phyloP scores from a whole-genome alignment of 2,329 filamentous ascomycete genomes.

The Trichoderma oligosporum region DNA sequence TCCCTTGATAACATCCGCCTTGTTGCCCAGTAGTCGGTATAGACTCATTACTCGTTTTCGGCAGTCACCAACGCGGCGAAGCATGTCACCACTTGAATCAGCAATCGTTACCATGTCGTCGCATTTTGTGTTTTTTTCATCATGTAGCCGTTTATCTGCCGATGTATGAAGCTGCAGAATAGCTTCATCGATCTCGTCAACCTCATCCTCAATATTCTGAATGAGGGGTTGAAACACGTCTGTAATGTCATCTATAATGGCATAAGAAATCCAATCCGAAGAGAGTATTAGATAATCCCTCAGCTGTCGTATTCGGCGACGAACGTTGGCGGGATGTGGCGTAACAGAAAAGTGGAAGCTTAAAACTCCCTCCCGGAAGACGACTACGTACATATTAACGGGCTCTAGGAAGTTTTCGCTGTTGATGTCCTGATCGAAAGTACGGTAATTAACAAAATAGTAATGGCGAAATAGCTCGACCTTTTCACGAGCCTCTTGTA shows the following conservation, averaged over 20 bases:
- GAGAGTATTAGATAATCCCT: conserved; percentile 90
- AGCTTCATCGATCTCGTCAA: conserved; percentile 92
- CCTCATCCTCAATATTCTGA: conserved; percentile 88
- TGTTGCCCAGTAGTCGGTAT: conserved; percentile 89
- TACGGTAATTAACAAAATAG: conserved; percentile 98
- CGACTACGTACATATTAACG: conserved; percentile 95
- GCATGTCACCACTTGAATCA: conserved; percentile 70
- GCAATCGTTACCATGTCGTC: conserved; percentile 43
- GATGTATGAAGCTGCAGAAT: conserved; percentile 78
- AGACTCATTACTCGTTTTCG: conserved; percentile 97
- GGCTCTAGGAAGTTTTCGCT: conserved; percentile 90
- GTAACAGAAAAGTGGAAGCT: conserved; percentile 98
- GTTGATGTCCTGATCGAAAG: conserved; percentile 89
- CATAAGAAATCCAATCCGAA: conserved; percentile 97
- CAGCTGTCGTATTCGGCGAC: conserved; percentile 85
- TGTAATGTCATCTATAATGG: conserved; percentile 96
- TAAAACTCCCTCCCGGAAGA: conserved; percentile 91
- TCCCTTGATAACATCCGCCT: conserved; percentile 98
- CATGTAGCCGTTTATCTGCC: conserved; percentile 40
- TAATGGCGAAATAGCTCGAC: conserved; percentile 96
- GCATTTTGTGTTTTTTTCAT: conserved; percentile 43
- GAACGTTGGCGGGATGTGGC: conserved; percentile 93
- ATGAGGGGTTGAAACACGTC: conserved; percentile 94
- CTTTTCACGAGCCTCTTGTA: conserved; percentile 96
- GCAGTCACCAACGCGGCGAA: conserved; percentile 86